Evolutionary conservation across 805 yeast genomes (phyloP).

Genomic region (Cephaloascus fragrans): DNA sequence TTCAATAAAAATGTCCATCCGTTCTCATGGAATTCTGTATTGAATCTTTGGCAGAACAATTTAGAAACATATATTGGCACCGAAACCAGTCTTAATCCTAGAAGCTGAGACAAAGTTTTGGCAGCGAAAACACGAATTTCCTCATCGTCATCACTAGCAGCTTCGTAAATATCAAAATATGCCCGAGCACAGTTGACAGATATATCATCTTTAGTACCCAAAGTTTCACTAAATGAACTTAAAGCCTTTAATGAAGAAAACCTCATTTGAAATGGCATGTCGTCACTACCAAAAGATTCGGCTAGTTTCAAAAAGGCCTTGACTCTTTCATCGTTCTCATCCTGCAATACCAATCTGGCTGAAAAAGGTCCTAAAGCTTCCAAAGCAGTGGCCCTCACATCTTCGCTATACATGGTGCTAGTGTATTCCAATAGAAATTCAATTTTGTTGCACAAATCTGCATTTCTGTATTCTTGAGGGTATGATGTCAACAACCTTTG

Average conservation of each 20-base stretch:
- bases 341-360: slow-evolving; percentile 7
- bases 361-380: slow-evolving; percentile 42
- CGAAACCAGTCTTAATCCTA: slow-evolving; percentile 9
- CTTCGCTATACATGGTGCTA: slow-evolving; percentile 28
- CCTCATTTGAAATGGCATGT: slow-evolving; percentile 33
- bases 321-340: slow-evolving; percentile 5
- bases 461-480: slow-evolving; percentile 8
- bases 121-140: slow-evolving; percentile 44
- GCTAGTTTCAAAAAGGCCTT: slow-evolving; percentile 17
- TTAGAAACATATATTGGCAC: slow-evolving; percentile 24
- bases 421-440: slow-evolving; percentile 16
- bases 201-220: slow-evolving; percentile 4
- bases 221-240: slow-evolving; percentile 2
- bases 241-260: slow-evolving; percentile 35
- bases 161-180: slow-evolving; percentile 18
- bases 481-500: slow-evolving; percentile 10
- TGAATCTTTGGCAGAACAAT: slow-evolving; percentile 6
- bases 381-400: slow-evolving; percentile 35
- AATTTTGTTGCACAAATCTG: slow-evolving; percentile 7
- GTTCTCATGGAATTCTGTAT: slow-evolving; percentile 3
- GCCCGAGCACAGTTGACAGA: slow-evolving; percentile 8
- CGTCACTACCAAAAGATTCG: slow-evolving; percentile 24
- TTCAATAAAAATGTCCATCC: slow-evolving; percentile 3
- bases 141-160: slow-evolving; percentile 59
- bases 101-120: slow-evolving; percentile 19